Conservation (phyloP, 163 green algal genomes). For the Scenedesmus sp. region DNA sequence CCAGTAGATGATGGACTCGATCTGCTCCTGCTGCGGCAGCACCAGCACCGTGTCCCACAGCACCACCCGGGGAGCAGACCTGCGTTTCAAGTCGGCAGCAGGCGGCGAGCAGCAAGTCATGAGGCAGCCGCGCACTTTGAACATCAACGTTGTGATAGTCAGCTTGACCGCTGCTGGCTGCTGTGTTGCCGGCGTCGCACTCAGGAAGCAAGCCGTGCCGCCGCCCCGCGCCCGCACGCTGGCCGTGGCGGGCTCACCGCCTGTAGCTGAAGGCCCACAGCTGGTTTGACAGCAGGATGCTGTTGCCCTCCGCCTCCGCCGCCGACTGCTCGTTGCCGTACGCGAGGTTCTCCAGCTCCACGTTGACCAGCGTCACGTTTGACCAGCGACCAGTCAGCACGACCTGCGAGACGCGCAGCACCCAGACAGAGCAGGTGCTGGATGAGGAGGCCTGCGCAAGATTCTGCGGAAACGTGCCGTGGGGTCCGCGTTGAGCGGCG, state of each 20-base stretch:
- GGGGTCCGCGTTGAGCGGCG: too few relatives aligned
- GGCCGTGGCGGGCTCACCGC: too few relatives aligned
- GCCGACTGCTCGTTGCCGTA: constrained; percentile 18
- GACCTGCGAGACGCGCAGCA: not conserved
- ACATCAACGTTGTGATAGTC: too few relatives aligned
- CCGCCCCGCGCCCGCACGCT: too few relatives aligned
- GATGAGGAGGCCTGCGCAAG: too few relatives aligned
- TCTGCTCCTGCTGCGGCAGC: constrained; percentile 25
- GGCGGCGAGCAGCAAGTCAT: not conserved
- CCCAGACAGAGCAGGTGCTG: too few relatives aligned
- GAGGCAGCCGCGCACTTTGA: too few relatives aligned
- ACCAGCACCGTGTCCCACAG: constrained; percentile 30
- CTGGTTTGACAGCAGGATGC: constrained; percentile 47
- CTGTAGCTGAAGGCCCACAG: constrained; percentile 47
- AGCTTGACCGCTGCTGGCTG: too few relatives aligned
- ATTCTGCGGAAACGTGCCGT: too few relatives aligned
- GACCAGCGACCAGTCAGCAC: not conserved
- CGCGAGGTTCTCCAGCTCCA: constrained; percentile 43
- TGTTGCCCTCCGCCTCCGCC: constrained; percentile 36
- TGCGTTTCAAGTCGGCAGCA: not conserved
- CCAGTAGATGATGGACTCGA: constrained; percentile 42
- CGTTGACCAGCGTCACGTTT: constrained; percentile 38
- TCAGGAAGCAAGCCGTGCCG: too few relatives aligned
- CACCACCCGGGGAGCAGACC: constrained; percentile 18
- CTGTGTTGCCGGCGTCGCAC: too few relatives aligned